phyloP scores from a whole-genome alignment of 2,329 filamentous ascomycete species.

The Aureobasidium sp. region DNA sequence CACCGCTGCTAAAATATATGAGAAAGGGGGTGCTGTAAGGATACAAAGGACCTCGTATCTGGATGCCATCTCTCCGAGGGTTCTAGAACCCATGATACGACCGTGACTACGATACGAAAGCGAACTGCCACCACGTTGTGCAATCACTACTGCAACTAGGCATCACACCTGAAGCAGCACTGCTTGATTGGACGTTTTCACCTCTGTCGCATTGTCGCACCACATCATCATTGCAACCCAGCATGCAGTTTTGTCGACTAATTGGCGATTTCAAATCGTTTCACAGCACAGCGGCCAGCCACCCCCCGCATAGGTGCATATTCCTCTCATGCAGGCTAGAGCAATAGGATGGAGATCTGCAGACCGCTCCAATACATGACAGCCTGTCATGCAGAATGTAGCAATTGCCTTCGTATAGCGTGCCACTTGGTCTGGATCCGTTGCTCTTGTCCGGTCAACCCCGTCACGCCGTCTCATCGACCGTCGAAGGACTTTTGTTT shows the following conservation, averaged over 20 bases:
- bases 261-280: background rate
- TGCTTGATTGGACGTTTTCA: background rate
- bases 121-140: slow-evolving; percentile 7
- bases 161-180: background rate
- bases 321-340: background rate
- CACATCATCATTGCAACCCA: background rate
- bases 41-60: background rate
- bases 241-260: background rate
- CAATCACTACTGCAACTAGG: background rate
- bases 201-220: background rate
- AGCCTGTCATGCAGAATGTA: slow-evolving; percentile 10
- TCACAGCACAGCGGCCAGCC: background rate
- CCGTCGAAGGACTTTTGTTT: background rate
- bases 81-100: slow-evolving; percentile 7
- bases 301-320: slow-evolving; percentile 4
- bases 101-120: background rate
- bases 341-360: slow-evolving; percentile 8
- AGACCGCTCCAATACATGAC: slow-evolving; percentile 7
- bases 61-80: background rate
- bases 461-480: background rate
- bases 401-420: background rate
- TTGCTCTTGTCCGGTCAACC: background rate
- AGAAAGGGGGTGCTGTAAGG: background rate
- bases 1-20: background rate
- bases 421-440: background rate